A percentile compares a stretch with the other conserved stretches of the same genome.
These are phyloP conservation scores for Fraxinus paxiana DNA, from an alignment of 305 asterid species.

Conservation along the genomic window DNA sequence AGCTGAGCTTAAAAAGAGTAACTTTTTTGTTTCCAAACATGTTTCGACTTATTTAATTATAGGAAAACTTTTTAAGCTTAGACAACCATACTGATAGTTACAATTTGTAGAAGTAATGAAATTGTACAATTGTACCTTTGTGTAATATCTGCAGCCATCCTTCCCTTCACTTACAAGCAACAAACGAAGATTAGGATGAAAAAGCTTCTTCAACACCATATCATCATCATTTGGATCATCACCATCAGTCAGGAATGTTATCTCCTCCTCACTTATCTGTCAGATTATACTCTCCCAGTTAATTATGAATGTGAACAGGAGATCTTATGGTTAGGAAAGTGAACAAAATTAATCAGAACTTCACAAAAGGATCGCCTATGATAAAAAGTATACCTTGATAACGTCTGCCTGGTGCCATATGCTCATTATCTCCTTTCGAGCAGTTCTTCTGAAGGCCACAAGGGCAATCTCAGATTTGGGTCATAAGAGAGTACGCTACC, in stretches of 20 bases:
- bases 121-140: constrained; percentile 47
- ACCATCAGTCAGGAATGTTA: constrained; percentile 68
- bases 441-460: constrained; percentile 91
- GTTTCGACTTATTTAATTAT: background rate
- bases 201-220: constrained; percentile 72
- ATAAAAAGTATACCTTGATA: constrained; percentile 54
- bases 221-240: constrained; percentile 66
- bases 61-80: background rate
- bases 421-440: constrained; percentile 72
- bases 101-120: background rate
- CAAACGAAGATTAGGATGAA: constrained; percentile 66
- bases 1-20: background rate
- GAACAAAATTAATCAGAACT: background rate
- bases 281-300: constrained; percentile 16
- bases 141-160: constrained; percentile 82
- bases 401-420: constrained; percentile 81
- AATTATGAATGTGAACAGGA: background rate
- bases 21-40: background rate
- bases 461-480: constrained; percentile 79
- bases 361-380: background rate
- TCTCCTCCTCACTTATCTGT: constrained; percentile 88
- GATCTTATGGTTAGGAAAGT: background rate
- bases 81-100: background rate
- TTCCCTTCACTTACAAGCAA: constrained; percentile 81
- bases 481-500: constrained; percentile 82